Conservation (phyloP, 1,284 basidiomycete genomes). For the Albatrellus sp. region DNA sequence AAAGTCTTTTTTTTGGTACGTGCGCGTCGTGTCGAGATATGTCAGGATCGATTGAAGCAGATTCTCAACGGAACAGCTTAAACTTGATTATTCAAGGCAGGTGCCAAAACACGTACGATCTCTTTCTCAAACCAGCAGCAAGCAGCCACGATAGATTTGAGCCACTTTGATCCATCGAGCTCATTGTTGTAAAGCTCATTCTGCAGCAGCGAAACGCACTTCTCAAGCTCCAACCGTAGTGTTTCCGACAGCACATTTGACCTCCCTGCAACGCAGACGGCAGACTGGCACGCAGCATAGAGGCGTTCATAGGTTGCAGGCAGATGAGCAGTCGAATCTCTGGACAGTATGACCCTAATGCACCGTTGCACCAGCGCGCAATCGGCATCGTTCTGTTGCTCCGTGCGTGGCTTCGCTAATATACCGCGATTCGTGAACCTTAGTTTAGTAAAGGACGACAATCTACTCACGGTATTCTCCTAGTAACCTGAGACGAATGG, state of each 20-base stretch:
- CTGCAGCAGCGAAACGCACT: slow-evolving; percentile 28
- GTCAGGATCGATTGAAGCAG: slow-evolving; percentile 46
- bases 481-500: slow-evolving; percentile 2
- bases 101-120: slow-evolving; percentile 16
- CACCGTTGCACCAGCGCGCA: slow-evolving; percentile 25
- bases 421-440: not conserved
- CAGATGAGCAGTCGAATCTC: slow-evolving; percentile 19
- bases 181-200: slow-evolving; percentile 19
- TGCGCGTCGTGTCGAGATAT: slow-evolving; percentile 50
- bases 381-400: slow-evolving; percentile 12
- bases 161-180: slow-evolving; percentile 30
- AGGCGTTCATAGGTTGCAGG: slow-evolving; percentile 42
- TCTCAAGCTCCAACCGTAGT: slow-evolving; percentile 42
- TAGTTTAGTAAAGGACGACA: not conserved
- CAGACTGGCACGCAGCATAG: slow-evolving; percentile 39
- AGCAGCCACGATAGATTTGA: slow-evolving; percentile 34
- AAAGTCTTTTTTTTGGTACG: slow-evolving; percentile 23
- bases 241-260: slow-evolving; percentile 42
- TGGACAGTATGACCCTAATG: slow-evolving; percentile 32
- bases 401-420: slow-evolving; percentile 11
- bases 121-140: slow-evolving; percentile 53
- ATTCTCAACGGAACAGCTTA: slow-evolving; percentile 14
- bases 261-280: slow-evolving; percentile 35
- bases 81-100: not conserved
- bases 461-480: slow-evolving; percentile 7